Base-by-base conservation (phyloP, 1,284 basidiomycete species). In the Austropuccinia psidii region DNA sequence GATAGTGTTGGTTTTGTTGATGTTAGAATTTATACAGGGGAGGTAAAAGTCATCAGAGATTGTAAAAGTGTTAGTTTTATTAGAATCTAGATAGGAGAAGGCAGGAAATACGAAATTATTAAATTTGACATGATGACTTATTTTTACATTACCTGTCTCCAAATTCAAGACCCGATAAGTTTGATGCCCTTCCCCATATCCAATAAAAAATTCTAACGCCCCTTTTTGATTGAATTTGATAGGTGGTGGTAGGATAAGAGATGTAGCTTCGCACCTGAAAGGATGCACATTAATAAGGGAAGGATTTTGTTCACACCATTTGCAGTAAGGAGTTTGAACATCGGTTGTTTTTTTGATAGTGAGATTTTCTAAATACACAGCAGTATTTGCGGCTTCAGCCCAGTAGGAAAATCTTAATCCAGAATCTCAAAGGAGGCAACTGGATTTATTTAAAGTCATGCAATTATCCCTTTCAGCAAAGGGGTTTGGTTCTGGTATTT, bases 371-470 rank as follows among this genome's bases (percentile, higher is more conserved):
- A 58, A n/a, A 21, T 58, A 31, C 3, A 58, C 55, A 58, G 55
- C 8, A n/a, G 24, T 29, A 31, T 58, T 58, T 4, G 41, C 31
- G 11, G 11, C 54, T n/a, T 57, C 54, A 31, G 54, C 54, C 54
- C 54, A 57, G 50, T 81, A 79, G 29, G 50, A 75, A 57, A 68
- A 73, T 13, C 78, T 80, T 0, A 83, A 76, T 7, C 75, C 69
- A 0, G 79, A 39, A 21, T 76, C 73, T 11, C 77, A 50, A 0
- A 82, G 75, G 75, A 83, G 77, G 1, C 79, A 77, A 1, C 78
- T 65, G 9, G 75, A 75, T 33, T 74, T 76, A 19, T 79, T 77
- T 0, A 79, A 57, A 21, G 78, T 77, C 6, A n/a, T 45, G 19
- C 60, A 27, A 24, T 64, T 64, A 3, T 41, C 60, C 17, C 60